A percentile compares a stretch with the other conserved stretches of the same genome.
phyloP scores from a whole-genome alignment of 495 filamentous ascomycete species.

The Paragyromitra xinjiangensis region DNA sequence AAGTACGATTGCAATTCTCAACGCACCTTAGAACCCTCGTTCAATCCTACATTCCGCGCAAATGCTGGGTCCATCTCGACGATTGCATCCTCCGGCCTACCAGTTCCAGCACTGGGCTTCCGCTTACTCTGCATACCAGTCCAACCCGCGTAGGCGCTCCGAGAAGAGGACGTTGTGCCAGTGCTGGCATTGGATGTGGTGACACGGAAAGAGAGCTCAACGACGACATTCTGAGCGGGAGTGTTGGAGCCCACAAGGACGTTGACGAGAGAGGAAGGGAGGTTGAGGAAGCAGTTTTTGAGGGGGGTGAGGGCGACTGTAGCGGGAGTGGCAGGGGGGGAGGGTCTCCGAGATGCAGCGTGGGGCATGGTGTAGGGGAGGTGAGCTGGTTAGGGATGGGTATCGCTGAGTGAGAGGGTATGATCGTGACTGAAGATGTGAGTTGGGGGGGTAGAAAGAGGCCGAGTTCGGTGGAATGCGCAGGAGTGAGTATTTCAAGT shows the following conservation, averaged over 20 bases:
- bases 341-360: slow-evolving; percentile 49
- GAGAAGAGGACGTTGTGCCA: slow-evolving; percentile 60
- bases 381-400: background rate
- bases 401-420: background rate
- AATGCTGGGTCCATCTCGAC: slow-evolving; percentile 93
- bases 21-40: slow-evolving; percentile 85
- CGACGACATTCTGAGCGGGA: slow-evolving; percentile 93
- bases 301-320: slow-evolving; percentile 77
- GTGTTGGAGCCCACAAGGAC: slow-evolving; percentile 87
- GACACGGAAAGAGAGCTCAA: slow-evolving; percentile 77
- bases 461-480: background rate
- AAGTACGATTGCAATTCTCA: slow-evolving; percentile 49
- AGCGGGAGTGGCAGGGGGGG: slow-evolving; percentile 53
- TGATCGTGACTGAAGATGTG: background rate
- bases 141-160: slow-evolving; percentile 70
- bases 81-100: slow-evolving; percentile 59
- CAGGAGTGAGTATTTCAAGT: background rate
- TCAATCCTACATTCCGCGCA: slow-evolving; percentile 79
- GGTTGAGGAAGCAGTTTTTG: slow-evolving; percentile 93
- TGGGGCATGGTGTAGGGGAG: slow-evolving; percentile 42
- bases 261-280: slow-evolving; percentile 83
- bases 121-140: slow-evolving; percentile 95
- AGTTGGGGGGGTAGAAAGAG: background rate
- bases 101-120: slow-evolving; percentile 60
- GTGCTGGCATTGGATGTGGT: slow-evolving; percentile 74